phyloP scores from a whole-genome alignment of 106 monocot genomes.

The Hemerocallis citrina region DNA sequence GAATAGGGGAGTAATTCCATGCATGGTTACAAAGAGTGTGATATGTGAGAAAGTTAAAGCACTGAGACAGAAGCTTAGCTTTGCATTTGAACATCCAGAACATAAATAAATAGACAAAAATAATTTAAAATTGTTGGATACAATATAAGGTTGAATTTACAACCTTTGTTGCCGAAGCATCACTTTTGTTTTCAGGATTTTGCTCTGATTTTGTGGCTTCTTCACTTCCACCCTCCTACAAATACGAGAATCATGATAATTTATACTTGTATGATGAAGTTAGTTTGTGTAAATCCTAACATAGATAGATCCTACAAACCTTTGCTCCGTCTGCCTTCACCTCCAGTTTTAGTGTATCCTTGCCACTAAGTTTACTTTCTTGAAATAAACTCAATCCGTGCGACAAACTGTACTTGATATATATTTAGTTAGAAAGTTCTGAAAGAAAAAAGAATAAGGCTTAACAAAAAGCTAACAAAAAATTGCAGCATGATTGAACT shows the following conservation, averaged over 20 bases:
- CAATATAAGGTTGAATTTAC: slow-evolving; percentile 1
- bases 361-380: slow-evolving; percentile 35
- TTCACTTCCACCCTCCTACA: slow-evolving; percentile 28
- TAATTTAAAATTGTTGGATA: background rate
- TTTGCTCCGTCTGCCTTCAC: slow-evolving; percentile 35
- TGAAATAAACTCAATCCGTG: slow-evolving; percentile 83
- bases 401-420: slow-evolving; percentile 41
- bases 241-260: too few relatives aligned
- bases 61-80: too few relatives aligned
- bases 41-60: too few relatives aligned
- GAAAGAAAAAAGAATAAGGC: background rate
- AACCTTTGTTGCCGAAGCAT: slow-evolving; percentile 12
- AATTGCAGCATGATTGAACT: slow-evolving; percentile 2
- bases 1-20: too few relatives aligned
- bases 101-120: too few relatives aligned
- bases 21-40: too few relatives aligned
- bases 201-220: slow-evolving; percentile 8
- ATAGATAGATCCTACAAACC: slow-evolving; percentile 26
- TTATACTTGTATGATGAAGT: too few relatives aligned
- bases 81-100: too few relatives aligned
- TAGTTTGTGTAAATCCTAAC: too few relatives aligned
- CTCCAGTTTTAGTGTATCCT: slow-evolving; percentile 55
- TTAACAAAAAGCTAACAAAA: slow-evolving; percentile 2
- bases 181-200: slow-evolving; percentile 35
- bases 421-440: background rate